Evolutionary conservation across 1,284 basidiomycete genomes (phyloP).

Genomic region (Coniophora puteana): DNA sequence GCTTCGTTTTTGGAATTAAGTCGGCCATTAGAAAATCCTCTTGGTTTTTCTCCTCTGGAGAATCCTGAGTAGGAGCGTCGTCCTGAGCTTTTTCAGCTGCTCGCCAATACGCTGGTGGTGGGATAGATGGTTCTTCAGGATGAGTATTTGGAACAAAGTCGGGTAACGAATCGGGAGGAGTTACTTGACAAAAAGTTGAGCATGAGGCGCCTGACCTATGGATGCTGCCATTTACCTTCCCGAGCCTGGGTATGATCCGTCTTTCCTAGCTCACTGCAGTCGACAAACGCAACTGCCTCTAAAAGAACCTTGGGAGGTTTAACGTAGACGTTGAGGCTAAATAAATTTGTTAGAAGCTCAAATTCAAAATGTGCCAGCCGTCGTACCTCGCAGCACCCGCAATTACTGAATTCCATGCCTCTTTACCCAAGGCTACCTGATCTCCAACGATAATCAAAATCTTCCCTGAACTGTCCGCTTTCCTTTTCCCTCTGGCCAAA

Average conservation of each 20-base stretch:
- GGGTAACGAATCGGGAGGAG: constrained; percentile 35
- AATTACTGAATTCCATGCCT: constrained; percentile 48
- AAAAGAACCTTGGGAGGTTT: constrained; percentile 25
- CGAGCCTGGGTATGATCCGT: too few relatives aligned
- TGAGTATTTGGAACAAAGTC: constrained; percentile 41
- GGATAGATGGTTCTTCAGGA: constrained; percentile 36
- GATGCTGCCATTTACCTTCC: too few relatives aligned
- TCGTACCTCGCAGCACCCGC: constrained; percentile 49
- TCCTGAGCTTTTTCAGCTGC: too few relatives aligned
- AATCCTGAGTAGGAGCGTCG: too few relatives aligned
- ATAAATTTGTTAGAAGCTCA: too few relatives aligned
- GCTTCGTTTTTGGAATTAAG: too few relatives aligned
- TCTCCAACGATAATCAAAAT: constrained; percentile 50
- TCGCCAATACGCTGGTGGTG: constrained; percentile 2
- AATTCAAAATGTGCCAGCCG: background rate
- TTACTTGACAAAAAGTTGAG: constrained; percentile 6
- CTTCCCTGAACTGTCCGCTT: constrained; percentile 35
- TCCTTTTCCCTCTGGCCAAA: constrained; percentile 46
- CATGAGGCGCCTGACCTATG: too few relatives aligned
- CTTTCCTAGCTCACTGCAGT: constrained; percentile 26
- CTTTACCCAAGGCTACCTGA: constrained; percentile 44
- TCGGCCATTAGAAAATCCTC: too few relatives aligned
- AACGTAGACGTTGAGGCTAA: constrained; percentile 2
- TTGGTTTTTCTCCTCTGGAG: too few relatives aligned
- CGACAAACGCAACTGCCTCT: constrained; percentile 39